A percentile compares a stretch with the other conserved stretches of the same genome.
These are phyloP conservation scores for Aspergillus haitiensis DNA, from an alignment of 495 filamentous ascomycete genomes.

Conservation along the genomic window DNA sequence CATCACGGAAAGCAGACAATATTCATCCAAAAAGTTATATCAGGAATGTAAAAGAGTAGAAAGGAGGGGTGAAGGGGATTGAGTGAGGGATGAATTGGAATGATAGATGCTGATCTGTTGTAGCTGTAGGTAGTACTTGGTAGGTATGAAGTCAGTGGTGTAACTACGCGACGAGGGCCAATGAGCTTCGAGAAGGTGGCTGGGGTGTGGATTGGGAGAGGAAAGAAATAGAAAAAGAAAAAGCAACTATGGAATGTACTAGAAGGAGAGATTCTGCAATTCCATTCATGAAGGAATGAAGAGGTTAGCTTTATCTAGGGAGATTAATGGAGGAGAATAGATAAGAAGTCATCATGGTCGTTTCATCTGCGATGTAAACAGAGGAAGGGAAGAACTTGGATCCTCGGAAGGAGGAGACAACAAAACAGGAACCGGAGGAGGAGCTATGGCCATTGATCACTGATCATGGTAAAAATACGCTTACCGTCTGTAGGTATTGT, in stretches of 20 bases:
- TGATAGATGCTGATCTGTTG: slow-evolving; percentile 21
- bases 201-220: slow-evolving; percentile 15
- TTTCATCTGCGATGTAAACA: not conserved
- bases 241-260: slow-evolving; percentile 1
- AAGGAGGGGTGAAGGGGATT: not conserved
- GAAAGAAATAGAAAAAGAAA: not conserved
- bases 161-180: slow-evolving; percentile 23
- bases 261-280: not conserved
- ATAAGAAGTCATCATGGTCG: not conserved
- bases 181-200: slow-evolving; percentile 24
- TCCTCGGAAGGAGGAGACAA: not conserved
- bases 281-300: slow-evolving; percentile 2
- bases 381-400: not conserved
- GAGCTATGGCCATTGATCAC: slow-evolving; percentile 11
- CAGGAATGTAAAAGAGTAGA: slow-evolving; percentile 17
- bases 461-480: not conserved
- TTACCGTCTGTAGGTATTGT: not conserved
- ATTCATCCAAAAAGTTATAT: slow-evolving; percentile 19
- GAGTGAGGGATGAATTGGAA: not conserved
- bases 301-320: not conserved
- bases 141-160: slow-evolving; percentile 22
- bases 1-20: slow-evolving; percentile 18
- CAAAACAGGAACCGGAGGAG: not conserved
- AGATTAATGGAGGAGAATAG: not conserved
- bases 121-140: slow-evolving; percentile 11